phyloP scores from a whole-genome alignment of 2,329 filamentous ascomycete genomes.

The Aurifilum marmelostoma region DNA sequence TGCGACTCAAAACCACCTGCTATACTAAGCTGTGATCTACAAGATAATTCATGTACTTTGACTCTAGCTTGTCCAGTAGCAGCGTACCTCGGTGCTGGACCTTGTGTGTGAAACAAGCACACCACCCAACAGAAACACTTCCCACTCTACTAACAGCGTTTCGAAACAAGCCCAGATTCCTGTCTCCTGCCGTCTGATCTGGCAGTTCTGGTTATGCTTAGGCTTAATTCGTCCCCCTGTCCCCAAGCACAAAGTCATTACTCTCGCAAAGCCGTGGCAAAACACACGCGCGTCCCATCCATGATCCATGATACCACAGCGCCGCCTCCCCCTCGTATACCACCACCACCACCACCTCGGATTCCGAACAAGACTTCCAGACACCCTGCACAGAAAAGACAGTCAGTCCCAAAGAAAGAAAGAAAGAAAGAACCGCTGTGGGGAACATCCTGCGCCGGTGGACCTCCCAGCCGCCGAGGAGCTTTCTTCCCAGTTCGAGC shows the following conservation, averaged over 20 bases:
- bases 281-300: too few species aligned
- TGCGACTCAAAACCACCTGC: background rate
- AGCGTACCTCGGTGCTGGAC: background rate
- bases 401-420: too few species aligned
- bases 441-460: background rate
- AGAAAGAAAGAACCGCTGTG: background rate
- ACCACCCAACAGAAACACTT: background rate
- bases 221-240: background rate
- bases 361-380: too few species aligned
- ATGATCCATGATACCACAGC: background rate
- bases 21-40: background rate
- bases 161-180: conserved; percentile 6
- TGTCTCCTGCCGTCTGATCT: background rate
- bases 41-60: background rate
- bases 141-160: background rate
- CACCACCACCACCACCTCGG: too few species aligned
- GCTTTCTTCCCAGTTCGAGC: background rate
- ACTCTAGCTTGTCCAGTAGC: too few species aligned
- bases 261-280: background rate
- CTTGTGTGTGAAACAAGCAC: background rate
- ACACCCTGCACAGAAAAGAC: background rate
- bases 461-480: background rate
- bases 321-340: too few species aligned
- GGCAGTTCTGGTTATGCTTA: too few species aligned
- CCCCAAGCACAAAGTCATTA: background rate